Evolutionary conservation across 2,329 filamentous ascomycete species (phyloP).

Genomic region (Hymenotorrendiella dingleyae): DNA sequence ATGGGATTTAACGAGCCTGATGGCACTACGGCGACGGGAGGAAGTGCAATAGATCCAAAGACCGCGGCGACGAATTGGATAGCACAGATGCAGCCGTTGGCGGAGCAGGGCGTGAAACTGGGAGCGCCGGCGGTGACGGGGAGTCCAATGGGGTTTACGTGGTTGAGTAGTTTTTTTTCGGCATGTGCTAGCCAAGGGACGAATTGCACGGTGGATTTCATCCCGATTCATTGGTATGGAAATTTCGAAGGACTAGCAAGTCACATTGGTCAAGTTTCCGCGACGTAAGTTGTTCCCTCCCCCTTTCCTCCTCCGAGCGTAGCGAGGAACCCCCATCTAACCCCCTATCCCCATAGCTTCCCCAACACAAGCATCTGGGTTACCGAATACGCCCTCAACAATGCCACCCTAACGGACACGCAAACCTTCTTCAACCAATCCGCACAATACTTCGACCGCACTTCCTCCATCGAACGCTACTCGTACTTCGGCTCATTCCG

Average conservation of each 20-base stretch:
- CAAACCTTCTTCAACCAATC: slow-evolving; percentile 64
- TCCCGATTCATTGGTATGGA: slow-evolving; percentile 64
- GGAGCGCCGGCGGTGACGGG: slow-evolving; percentile 69
- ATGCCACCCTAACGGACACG: slow-evolving; percentile 49
- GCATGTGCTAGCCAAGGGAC: slow-evolving; percentile 48
- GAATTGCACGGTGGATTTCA: slow-evolving; percentile 58
- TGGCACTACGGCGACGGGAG: slow-evolving; percentile 47
- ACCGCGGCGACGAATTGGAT: slow-evolving; percentile 65
- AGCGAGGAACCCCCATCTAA: no score
- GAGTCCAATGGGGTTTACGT: slow-evolving; percentile 51
- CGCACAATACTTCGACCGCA: slow-evolving; percentile 58
- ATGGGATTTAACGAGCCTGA: slow-evolving; percentile 78
- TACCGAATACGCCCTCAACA: slow-evolving; percentile 64
- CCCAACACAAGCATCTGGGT: slow-evolving; percentile 65
- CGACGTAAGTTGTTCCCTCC: slow-evolving; percentile 19
- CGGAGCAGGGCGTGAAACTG: slow-evolving; percentile 53
- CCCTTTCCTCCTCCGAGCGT: neutral
- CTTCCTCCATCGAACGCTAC: slow-evolving; percentile 56
- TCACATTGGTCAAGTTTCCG: slow-evolving; percentile 30
- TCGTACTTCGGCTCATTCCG: slow-evolving; percentile 74
- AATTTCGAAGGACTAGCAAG: slow-evolving; percentile 38
- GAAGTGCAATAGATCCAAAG: slow-evolving; percentile 53
- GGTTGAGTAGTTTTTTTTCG: slow-evolving; percentile 61
- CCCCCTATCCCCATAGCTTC: slow-evolving; percentile 37
- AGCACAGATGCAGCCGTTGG: slow-evolving; percentile 63